Conservation (phyloP, 148 eudicot species). For the Rhododendron vialii region DNA sequence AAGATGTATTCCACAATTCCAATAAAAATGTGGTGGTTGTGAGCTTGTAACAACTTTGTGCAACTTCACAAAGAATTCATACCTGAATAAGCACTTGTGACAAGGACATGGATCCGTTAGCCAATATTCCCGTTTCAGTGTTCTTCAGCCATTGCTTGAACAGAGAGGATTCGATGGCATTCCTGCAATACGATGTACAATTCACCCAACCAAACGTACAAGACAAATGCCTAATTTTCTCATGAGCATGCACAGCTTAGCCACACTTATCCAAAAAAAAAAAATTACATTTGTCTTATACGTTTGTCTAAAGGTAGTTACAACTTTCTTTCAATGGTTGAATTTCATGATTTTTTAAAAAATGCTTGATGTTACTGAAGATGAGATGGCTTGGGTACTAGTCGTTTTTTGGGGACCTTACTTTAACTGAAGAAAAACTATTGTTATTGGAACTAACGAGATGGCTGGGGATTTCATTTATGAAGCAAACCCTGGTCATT, state of each 20-base stretch:
- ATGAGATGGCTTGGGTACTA: too few relatives aligned
- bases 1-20: neutral
- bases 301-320: too few relatives aligned
- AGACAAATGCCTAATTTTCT: neutral
- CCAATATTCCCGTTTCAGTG: constrained; percentile 60
- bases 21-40: neutral
- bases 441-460: too few relatives aligned
- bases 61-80: neutral
- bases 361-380: too few relatives aligned
- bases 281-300: too few relatives aligned
- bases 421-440: too few relatives aligned
- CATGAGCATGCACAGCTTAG: neutral
- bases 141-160: constrained; percentile 90
- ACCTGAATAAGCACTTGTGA: constrained; percentile 89
- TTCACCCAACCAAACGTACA: neutral
- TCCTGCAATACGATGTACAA: constrained; percentile 37
- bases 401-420: too few relatives aligned
- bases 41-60: neutral
- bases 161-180: constrained; percentile 71
- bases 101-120: constrained; percentile 58
- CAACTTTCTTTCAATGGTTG: too few relatives aligned
- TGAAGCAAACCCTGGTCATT: too few relatives aligned
- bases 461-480: too few relatives aligned
- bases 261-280: neutral
- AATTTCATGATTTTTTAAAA: too few relatives aligned